Evolutionary conservation across 352 stramenopile species (phyloP), one percentile per base, ranked within the genome.

Genomic region (Globisporangium rhizosaccharum): DNA sequence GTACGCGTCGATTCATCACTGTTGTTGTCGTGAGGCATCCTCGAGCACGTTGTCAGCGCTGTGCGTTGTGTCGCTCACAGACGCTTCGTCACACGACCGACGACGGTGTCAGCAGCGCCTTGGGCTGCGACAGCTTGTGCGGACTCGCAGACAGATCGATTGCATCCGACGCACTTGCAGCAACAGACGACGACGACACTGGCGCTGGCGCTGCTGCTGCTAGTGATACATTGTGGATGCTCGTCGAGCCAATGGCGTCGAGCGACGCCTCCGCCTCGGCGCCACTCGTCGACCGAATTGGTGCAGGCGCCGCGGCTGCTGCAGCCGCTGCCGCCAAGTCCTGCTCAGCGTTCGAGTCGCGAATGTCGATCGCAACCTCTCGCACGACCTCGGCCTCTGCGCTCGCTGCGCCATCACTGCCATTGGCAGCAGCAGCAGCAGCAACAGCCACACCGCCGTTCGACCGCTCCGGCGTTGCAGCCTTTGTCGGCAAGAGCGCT

Each of bases 141-240:
- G 67, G 69, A 55, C 68, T 75, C 59, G 72, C 67, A 10, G 63
- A 63, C 42, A 74, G 47, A 39, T 68, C 52, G 51, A 67, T 68
- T 51, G 73, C 71, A 18, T 56, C 62, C 56, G 33, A 39, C 6
- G 68, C 63, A 49, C 54, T 70, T 33, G 46, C 41, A 12, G 23
- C 49, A 15, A 3, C 49, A 12, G 23, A 20, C 37, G 6, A 7
- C 36, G 44, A 18, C 11, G 33, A 39, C 8, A 37, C 5, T 37
- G 12, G 14, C 46, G 45, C 63, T 20, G 58, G 59, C 28, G 57
- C 17, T 25, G 58, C 37, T 9, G 55, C 63, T 61, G 66, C 51
- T 68, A 76, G 57, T 72, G 69, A 68, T 72, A 83, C 71, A 76
- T 76, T 83, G 64, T 83, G 68, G 53, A 80, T 76, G 49, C 69